phyloP scores from a whole-genome alignment of 495 filamentous ascomycete species.

The Neurospora tetraspora region DNA sequence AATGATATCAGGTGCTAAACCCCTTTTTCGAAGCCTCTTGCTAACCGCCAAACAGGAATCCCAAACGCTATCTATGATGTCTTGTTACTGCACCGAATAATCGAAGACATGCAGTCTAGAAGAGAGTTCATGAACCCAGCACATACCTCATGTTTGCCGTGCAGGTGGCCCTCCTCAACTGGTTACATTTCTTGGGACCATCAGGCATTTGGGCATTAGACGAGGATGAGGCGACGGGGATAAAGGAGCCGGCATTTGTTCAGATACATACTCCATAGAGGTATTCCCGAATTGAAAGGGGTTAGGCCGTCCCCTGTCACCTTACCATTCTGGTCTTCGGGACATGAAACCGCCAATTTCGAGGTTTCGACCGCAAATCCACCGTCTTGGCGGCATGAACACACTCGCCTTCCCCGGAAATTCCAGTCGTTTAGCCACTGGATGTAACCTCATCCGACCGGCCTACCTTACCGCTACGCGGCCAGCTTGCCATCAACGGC shows the following conservation, averaged over 20 bases:
- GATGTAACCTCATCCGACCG: constrained; percentile 8
- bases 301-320: neutral
- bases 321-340: neutral
- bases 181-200: neutral
- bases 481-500: neutral
- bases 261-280: neutral
- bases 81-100: neutral
- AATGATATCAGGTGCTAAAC: neutral
- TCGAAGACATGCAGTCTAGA: neutral
- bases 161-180: neutral
- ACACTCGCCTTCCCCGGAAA: constrained; percentile 1
- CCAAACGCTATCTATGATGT: neutral
- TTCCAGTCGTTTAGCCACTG: constrained; percentile 1
- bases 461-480: neutral
- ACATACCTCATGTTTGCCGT: neutral
- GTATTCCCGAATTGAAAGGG: neutral
- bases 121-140: neutral
- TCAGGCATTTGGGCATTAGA: neutral
- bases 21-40: neutral
- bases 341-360: neutral
- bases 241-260: neutral
- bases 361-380: neutral
- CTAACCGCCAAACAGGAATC: neutral
- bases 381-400: constrained; percentile 17
- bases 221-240: neutral